Evolutionary conservation across 331 rosid genomes (phyloP), one percentile per base, ranked within the genome.

Genomic region (Erythrophleum ivorense): DNA sequence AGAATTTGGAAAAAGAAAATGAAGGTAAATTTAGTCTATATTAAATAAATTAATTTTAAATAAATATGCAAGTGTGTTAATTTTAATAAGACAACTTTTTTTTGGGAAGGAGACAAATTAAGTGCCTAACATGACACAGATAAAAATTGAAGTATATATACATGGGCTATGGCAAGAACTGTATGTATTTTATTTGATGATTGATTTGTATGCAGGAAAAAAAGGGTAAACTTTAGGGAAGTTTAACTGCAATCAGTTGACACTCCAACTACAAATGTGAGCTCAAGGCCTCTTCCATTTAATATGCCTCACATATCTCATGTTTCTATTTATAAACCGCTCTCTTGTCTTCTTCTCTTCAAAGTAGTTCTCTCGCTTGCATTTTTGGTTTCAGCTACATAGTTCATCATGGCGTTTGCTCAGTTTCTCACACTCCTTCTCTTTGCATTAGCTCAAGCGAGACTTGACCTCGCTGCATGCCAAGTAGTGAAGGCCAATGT

Each of bases 201-300:
- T 7, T 19, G 8, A 58, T 7, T 3, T 13, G 38, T 31, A 12
- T 31, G 19, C 1, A 62, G 1, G 3, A 1, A 62, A 33, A 62
- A 62, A 62, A 33, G 8, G 4, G n/a, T n/a, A n/a, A n/a, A n/a
- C n/a, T n/a, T n/a, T n/a, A 15, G 21, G 46, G 40, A 69, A 52
- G 34, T 81, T 71, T 45, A 65, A 89, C 49, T 79, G 78, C 89
- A 68, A 72, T 55, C 74, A 81, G 85, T 46, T n/a, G 48, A 60
- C 76, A 48, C n/a, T n/a, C 90, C 97, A 89, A 84, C 97, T n/a
- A 91, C 94, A 76, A 78, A 57, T 34, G 78, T 78, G 80, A 63
- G 70, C 84, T 19, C 1, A 59, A 48, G 86, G 86, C 29, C 89
- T 91, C 71, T 41, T 40, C 60, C 86, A 90, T 84, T 91, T 86